Percentiles rank a stretch among this genome's conserved stretches.
Conservation (phyloP, 2,329 filamentous ascomycete species). For the Sporothrix variecibatus region DNA sequence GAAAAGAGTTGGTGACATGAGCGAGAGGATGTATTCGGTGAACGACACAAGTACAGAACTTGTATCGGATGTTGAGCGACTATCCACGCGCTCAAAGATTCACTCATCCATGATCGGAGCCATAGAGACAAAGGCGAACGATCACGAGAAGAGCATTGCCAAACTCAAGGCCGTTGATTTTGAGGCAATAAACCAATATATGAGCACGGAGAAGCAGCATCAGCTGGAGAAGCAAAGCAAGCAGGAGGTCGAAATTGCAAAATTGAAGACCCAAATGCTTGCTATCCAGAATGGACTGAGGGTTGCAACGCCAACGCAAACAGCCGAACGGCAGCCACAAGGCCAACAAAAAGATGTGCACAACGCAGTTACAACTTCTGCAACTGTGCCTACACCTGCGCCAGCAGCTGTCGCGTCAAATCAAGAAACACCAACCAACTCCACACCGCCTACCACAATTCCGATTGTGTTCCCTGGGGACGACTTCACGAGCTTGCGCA, state of each 20-base stretch:
- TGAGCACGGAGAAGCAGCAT: slow-evolving; percentile 13
- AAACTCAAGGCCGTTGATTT: slow-evolving; percentile 16
- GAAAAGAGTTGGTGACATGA: neutral
- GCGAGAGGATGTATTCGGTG: neutral
- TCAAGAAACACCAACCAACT: neutral
- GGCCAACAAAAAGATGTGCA: neutral
- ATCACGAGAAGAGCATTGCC: slow-evolving; percentile 4
- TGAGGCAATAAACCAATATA: slow-evolving; percentile 1
- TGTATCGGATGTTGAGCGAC: neutral
- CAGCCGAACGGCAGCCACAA: neutral
- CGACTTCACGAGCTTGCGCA: slow-evolving; percentile 28
- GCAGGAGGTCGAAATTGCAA: slow-evolving; percentile 9
- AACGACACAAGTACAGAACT: neutral
- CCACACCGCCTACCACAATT: neutral
- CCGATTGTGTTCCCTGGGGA: slow-evolving; percentile 28
- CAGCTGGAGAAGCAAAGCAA: neutral
- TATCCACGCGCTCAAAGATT: neutral
- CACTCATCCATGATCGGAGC: neutral
- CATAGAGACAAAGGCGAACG: slow-evolving; percentile 4
- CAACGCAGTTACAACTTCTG: neutral
- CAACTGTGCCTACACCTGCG: neutral
- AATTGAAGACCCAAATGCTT: slow-evolving; percentile 2
- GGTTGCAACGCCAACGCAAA: neutral
- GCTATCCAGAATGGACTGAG: neutral
- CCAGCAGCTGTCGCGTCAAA: neutral